Evolutionary conservation across 2,329 filamentous ascomycete genomes (phyloP), one percentile per base, ranked within the genome.

Genomic region (Colletotrichum nymphaeae): DNA sequence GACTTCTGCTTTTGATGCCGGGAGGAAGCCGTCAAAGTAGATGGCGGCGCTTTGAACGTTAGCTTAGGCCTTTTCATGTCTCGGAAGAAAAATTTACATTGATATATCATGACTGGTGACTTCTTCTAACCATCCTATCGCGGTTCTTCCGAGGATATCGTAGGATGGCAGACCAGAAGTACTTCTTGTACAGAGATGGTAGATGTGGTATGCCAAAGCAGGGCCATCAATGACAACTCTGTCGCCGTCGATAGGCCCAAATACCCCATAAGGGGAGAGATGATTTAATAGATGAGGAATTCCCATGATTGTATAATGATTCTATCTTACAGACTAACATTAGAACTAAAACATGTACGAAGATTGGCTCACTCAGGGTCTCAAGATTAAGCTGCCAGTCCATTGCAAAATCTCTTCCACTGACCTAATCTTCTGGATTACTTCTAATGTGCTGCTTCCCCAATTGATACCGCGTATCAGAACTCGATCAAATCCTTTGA

Each of bases 11-110:
- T 98, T 98, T 5, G 86, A 81, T 0, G 80, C 72, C 0, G 96
- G 96, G 1, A 98, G 86, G 69, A 90, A 92, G 16, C 95, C 95
- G 81, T 98, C 96, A 78, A 98, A 98, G 80, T 93, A 95, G 66
- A 98, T 93, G 59, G 88, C 90, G 71, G 89, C 84, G 76, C 92
- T 94, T 37, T 12, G 42, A 24, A 14, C 46, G 56, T 74, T 26
- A 74, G 72, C 58, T 35, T 16, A 53, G 24, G 19, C 19, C 3
- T 5, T 37, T 24, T 19, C 16, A 59, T 1, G 11, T 12, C 14
- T 8, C 4, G 37, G 71, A 66, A 24, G 75, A 65, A 74, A 72
- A 73, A 63, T 78, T 81, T 86, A 96, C 94, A 97, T 87, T 58
- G 83, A 83, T 63, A 93, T 87, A 66, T 88, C 86, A 70, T 87